A percentile compares a stretch with the other conserved stretches of the same genome.
Evolutionary conservation across 345 rosid genomes (phyloP).

Genomic region (Brassica carinata): DNA sequence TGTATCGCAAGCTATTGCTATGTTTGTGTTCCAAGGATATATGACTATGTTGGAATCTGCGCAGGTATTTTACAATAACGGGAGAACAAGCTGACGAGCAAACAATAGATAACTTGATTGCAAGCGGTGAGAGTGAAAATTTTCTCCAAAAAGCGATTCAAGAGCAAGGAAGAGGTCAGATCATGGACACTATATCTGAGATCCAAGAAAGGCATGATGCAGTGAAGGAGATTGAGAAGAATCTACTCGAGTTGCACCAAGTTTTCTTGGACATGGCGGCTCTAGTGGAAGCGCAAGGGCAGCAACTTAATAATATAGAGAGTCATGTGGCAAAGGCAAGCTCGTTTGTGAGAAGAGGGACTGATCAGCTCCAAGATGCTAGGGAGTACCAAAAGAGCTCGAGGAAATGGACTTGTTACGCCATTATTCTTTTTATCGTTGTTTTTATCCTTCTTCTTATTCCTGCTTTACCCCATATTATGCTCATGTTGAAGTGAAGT

Average conservation of each 20-base stretch:
- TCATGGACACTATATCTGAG: conserved; percentile 75
- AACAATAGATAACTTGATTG: conserved; percentile 69
- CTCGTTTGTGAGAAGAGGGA: conserved; percentile 79
- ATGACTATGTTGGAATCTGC: neutral
- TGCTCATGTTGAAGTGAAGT: conserved; percentile 36
- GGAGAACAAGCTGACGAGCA: conserved; percentile 76
- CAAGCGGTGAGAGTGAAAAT: conserved; percentile 85
- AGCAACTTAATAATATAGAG: conserved; percentile 80
- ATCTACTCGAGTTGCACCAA: conserved; percentile 75
- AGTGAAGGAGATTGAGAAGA: conserved; percentile 89
- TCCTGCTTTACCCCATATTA: conserved; percentile 51
- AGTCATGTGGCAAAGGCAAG: conserved; percentile 82
- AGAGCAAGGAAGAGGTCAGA: conserved; percentile 87
- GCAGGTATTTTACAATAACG: conserved; percentile 71
- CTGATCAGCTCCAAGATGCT: conserved; percentile 73
- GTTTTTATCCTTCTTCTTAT: conserved; percentile 51
- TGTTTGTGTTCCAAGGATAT: neutral
- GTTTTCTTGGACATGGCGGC: conserved; percentile 97
- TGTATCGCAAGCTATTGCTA: neutral
- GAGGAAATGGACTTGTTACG: conserved; percentile 81
- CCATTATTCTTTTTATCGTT: conserved; percentile 49
- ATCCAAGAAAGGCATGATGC: conserved; percentile 93
- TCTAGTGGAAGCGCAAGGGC: conserved; percentile 86
- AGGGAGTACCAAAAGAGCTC: conserved; percentile 78
- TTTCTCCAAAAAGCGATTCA: conserved; percentile 85